These are phyloP conservation scores for Calonectria multiphialidica DNA, from an alignment of 2,329 filamentous ascomycete species.

Conservation along the genomic window DNA sequence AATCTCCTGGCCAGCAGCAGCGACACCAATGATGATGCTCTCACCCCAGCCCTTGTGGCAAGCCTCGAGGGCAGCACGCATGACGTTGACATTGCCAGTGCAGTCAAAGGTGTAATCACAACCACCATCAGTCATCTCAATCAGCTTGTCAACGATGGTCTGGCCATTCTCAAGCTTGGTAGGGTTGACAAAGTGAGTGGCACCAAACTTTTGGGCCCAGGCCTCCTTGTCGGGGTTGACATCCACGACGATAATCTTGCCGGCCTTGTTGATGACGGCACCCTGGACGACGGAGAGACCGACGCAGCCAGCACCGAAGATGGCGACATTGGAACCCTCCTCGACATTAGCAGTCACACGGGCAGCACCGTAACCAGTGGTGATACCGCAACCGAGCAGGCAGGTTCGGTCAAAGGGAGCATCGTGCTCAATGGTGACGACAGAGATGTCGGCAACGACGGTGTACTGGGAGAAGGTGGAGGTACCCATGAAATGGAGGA, in stretches of 20 bases:
- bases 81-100: slow-evolving; percentile 96
- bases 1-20: slow-evolving; percentile 96
- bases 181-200: slow-evolving; percentile 97
- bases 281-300: slow-evolving; percentile 96
- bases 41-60: slow-evolving; percentile 99
- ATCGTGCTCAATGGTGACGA: slow-evolving; percentile 90
- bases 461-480: slow-evolving; percentile 99
- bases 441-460: slow-evolving; percentile 97
- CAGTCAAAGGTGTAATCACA: slow-evolving; percentile 99
- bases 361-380: slow-evolving; percentile 96
- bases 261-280: slow-evolving; percentile 84
- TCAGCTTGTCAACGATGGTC: slow-evolving; percentile 90
- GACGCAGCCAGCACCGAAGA: slow-evolving; percentile 97
- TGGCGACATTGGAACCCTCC: slow-evolving; percentile 87
- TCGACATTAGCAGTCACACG: slow-evolving; percentile 94
- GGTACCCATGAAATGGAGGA: slow-evolving; percentile 99
- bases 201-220: slow-evolving; percentile 95
- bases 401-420: slow-evolving; percentile 97
- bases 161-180: slow-evolving; percentile 77
- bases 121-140: slow-evolving; percentile 98
- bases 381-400: slow-evolving; percentile 97
- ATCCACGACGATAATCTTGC: slow-evolving; percentile 79
- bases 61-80: slow-evolving; percentile 94
- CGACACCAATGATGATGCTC: slow-evolving; percentile 97
- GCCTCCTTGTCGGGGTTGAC: slow-evolving; percentile 92